These are phyloP conservation scores for Marasmius sp. DNA, from an alignment of 1,284 basidiomycete genomes.

Conservation along the genomic window DNA sequence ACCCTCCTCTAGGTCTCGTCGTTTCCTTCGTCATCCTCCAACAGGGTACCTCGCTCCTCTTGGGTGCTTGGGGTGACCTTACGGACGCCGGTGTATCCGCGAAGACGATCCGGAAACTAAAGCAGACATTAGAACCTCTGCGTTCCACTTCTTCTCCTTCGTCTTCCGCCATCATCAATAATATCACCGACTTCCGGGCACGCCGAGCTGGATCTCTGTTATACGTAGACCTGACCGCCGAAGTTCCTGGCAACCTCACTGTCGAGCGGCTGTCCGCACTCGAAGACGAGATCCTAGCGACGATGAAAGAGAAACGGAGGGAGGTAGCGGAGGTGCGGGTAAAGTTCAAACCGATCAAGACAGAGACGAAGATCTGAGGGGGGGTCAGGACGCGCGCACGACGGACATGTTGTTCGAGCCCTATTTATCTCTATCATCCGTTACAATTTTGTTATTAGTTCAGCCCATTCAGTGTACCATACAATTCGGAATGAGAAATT, in stretches of 20 bases:
- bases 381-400: no score
- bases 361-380: neutral
- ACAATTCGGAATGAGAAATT: no score
- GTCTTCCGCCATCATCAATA: slow-evolving; percentile 37
- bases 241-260: slow-evolving; percentile 62
- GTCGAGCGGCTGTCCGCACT: slow-evolving; percentile 59
- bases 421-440: no score
- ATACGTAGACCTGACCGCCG: slow-evolving; percentile 72
- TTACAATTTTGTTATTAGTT: no score
- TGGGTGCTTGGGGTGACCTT: slow-evolving; percentile 78
- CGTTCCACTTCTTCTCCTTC: slow-evolving; percentile 31
- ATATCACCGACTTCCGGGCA: slow-evolving; percentile 68
- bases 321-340: slow-evolving; percentile 83
- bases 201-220: slow-evolving; percentile 76
- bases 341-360: slow-evolving; percentile 52
- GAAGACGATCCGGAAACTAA: slow-evolving; percentile 52
- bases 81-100: slow-evolving; percentile 82
- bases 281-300: slow-evolving; percentile 61
- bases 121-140: slow-evolving; percentile 54
- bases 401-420: no score
- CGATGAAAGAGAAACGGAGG: slow-evolving; percentile 60
- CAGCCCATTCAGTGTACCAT: no score
- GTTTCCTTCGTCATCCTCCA: slow-evolving; percentile 89
- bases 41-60: slow-evolving; percentile 77
- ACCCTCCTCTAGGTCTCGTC: slow-evolving; percentile 59